Percentiles rank a stretch among this genome's conserved stretches.
These are phyloP conservation scores for Candida insectorum DNA, from an alignment of 805 yeast genomes.

Conservation along the genomic window DNA sequence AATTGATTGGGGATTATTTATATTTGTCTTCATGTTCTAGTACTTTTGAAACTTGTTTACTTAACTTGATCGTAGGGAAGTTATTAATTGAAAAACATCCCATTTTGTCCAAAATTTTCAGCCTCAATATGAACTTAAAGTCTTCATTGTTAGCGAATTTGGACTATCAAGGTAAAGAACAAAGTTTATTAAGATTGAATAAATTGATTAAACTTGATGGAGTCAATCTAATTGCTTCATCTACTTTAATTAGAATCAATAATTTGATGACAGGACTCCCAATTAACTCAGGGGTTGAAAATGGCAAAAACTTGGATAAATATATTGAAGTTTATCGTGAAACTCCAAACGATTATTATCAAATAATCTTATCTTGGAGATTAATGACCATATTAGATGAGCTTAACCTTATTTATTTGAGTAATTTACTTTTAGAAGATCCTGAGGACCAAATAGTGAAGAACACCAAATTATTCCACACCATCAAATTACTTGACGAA, in stretches of 20 bases:
- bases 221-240: constrained; percentile 24
- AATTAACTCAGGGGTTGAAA: constrained; percentile 19
- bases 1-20: constrained; percentile 23
- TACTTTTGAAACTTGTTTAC: constrained; percentile 31
- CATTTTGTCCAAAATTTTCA: constrained; percentile 16
- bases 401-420: constrained; percentile 27
- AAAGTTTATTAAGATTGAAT: constrained; percentile 19
- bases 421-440: constrained; percentile 10
- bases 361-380: constrained; percentile 33
- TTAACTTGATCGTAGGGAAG: constrained; percentile 26
- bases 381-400: constrained; percentile 31
- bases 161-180: constrained; percentile 25
- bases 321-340: constrained; percentile 27
- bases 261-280: constrained; percentile 21
- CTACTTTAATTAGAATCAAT: constrained; percentile 22
- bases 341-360: constrained; percentile 21
- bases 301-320: constrained; percentile 26
- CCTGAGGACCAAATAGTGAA: constrained; percentile 6
- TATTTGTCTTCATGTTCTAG: constrained; percentile 25
- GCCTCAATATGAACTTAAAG: constrained; percentile 21
- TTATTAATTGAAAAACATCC: constrained; percentile 22
- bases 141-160: constrained; percentile 26
- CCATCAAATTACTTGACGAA: constrained; percentile 9
- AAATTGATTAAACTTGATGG: constrained; percentile 31
- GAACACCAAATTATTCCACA: constrained; percentile 8